phyloP scores from a whole-genome alignment of 1,284 basidiomycete species.

The Mycena sp. region DNA sequence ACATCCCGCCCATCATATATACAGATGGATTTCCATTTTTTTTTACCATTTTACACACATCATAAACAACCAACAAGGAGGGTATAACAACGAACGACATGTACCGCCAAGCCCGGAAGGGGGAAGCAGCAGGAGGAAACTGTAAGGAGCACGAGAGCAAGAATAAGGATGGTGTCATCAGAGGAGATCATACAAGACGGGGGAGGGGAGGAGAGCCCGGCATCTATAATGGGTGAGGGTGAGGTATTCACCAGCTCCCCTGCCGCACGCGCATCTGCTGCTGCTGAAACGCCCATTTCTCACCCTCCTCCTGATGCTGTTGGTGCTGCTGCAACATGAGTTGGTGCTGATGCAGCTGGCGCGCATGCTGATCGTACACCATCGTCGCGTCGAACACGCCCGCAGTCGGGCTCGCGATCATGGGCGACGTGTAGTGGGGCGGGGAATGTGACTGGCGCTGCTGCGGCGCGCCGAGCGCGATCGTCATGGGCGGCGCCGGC shows the following conservation, averaged over 20 bases:
- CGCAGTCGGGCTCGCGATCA: conserved; percentile 28
- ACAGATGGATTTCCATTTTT: not conserved
- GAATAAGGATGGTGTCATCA: conserved; percentile 18
- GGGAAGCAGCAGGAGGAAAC: not conserved
- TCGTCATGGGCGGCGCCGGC: conserved; percentile 19
- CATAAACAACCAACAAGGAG: not conserved
- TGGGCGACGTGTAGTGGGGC: conserved; percentile 22
- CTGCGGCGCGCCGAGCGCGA: conserved; percentile 19
- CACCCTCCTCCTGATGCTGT: conserved; percentile 25
- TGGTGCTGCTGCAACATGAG: conserved; percentile 27
- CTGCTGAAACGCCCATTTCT: conserved; percentile 31
- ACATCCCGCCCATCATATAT: too few species aligned
- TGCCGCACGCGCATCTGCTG: conserved; percentile 26
- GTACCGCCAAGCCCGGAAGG: conserved; percentile 6
- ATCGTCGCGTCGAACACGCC: conserved; percentile 13
- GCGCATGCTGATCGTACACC: conserved; percentile 27
- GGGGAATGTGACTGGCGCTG: conserved; percentile 25
- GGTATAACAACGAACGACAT: conserved; percentile 21
- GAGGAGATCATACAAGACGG: not conserved
- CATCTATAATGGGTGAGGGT: not conserved
- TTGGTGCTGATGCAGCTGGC: conserved; percentile 29
- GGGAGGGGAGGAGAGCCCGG: not conserved
- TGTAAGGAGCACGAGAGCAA: not conserved
- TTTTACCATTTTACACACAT: conserved; percentile 10
- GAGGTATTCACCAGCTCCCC: conserved; percentile 21